These are phyloP conservation scores for Aspergillus sp. DNA, from an alignment of 2,329 filamentous ascomycete species.

Conservation along the genomic window DNA sequence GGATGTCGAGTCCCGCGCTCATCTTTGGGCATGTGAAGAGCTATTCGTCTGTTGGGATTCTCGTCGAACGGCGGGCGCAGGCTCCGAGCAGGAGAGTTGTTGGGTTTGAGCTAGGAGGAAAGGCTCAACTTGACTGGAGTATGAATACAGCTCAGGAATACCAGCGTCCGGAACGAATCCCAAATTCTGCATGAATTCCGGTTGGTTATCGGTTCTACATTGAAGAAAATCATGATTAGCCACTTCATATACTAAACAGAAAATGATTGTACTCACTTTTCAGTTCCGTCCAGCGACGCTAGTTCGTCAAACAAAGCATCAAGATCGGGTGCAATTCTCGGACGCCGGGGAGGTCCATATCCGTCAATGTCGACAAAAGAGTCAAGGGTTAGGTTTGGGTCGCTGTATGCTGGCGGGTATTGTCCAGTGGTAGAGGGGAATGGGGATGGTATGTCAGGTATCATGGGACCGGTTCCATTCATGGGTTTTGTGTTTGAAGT, in stretches of 20 bases:
- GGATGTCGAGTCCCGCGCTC: too few relatives aligned
- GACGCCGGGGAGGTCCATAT: conserved; percentile 21
- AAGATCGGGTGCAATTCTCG: conserved; percentile 31
- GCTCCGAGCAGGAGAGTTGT: conserved; percentile 15
- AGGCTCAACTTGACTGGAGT: conserved; percentile 28
- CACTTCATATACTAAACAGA: too few relatives aligned
- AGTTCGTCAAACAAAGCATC: conserved; percentile 56
- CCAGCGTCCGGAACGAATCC: conserved; percentile 32
- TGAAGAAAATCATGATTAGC: conserved; percentile 7
- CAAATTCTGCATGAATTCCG: conserved; percentile 36
- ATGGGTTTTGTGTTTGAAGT: conserved; percentile 13
- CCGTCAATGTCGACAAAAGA: conserved; percentile 26
- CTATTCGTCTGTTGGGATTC: conserved; percentile 15
- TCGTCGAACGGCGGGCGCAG: conserved; percentile 11
- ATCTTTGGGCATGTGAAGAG: too few relatives aligned
- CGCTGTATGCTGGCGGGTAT: conserved; percentile 22
- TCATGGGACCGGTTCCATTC: conserved; percentile 9
- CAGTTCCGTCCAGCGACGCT: conserved; percentile 51
- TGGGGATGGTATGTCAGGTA: conserved; percentile 17
- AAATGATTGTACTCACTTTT: conserved; percentile 31
- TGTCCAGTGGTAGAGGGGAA: conserved; percentile 17
- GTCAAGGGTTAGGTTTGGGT: conserved; percentile 20
- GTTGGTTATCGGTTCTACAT: conserved; percentile 27
- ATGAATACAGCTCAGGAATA: conserved; percentile 33
- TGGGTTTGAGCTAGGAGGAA: conserved; percentile 28